A percentile compares a stretch with the other conserved stretches of the same genome.
Evolutionary conservation across 495 filamentous ascomycete species (phyloP).

Genomic region (Penicillium desertorum): DNA sequence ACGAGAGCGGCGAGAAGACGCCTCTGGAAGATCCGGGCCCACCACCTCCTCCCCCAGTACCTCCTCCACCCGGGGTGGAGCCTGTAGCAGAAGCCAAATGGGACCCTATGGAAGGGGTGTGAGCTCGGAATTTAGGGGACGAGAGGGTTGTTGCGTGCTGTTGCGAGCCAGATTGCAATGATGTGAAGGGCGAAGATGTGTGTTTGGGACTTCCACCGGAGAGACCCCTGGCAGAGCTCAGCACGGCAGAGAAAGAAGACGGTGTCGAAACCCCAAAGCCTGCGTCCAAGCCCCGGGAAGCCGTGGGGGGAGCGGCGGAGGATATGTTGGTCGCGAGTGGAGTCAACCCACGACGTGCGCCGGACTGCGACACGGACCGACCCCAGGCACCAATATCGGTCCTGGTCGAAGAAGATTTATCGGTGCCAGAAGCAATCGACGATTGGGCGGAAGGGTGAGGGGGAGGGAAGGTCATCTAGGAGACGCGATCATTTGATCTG

Average conservation of each 20-base stretch:
- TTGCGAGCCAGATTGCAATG: constrained; percentile 60
- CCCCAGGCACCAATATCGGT: constrained; percentile 63
- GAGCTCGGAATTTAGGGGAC: constrained; percentile 58
- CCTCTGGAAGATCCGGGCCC: constrained; percentile 55
- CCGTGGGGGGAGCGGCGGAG: constrained; percentile 45
- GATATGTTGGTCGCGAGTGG: constrained; percentile 60
- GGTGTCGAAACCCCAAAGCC: constrained; percentile 48
- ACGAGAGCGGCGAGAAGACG: constrained; percentile 63
- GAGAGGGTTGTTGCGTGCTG: constrained; percentile 57
- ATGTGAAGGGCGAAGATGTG: constrained; percentile 52
- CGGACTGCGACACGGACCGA: constrained; percentile 56
- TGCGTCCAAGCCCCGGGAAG: constrained; percentile 46
- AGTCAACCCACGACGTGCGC: constrained; percentile 60
- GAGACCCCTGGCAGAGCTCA: constrained; percentile 50
- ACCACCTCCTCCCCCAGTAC: constrained; percentile 60
- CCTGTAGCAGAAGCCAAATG: constrained; percentile 56
- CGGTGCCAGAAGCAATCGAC: constrained; percentile 60
- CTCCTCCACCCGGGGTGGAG: constrained; percentile 60
- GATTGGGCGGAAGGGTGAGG: constrained; percentile 61
- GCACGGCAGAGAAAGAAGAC: constrained; percentile 58
- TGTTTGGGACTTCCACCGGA: constrained; percentile 53
- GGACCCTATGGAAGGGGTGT: constrained; percentile 60
- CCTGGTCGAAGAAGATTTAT: constrained; percentile 56
- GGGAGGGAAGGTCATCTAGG: constrained; percentile 66
- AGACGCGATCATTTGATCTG: constrained; percentile 60